Percentiles rank a stretch among this genome's conserved stretches.
Conservation (phyloP, 371 early-diverging fungal genomes). For the Actinomortierella ambigua region DNA sequence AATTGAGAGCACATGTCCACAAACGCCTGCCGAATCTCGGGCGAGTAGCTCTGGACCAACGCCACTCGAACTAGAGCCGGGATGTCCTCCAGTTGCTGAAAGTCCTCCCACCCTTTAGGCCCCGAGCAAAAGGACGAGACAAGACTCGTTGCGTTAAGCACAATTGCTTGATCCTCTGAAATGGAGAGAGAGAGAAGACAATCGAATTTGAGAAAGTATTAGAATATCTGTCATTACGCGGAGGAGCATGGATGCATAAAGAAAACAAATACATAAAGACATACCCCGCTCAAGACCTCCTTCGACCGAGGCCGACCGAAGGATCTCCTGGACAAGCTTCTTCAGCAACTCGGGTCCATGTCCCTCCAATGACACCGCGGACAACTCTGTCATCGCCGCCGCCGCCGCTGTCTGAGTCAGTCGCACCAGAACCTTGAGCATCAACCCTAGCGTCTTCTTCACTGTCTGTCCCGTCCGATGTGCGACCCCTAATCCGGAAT, state of each 20-base stretch:
- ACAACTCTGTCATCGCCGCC: slow-evolving; percentile 5
- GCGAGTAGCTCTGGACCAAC: slow-evolving; percentile 47
- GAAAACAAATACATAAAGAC: neutral
- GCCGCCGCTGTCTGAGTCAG: slow-evolving; percentile 20
- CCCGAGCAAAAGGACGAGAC: slow-evolving; percentile 40
- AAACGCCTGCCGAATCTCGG: slow-evolving; percentile 45
- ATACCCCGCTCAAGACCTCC: slow-evolving; percentile 6
- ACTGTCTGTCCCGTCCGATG: slow-evolving; percentile 16
- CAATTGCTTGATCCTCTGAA: slow-evolving; percentile 40
- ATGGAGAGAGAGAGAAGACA: neutral
- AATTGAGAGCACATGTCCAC: slow-evolving; percentile 44
- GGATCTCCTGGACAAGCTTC: slow-evolving; percentile 36
- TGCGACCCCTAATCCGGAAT: slow-evolving; percentile 31
- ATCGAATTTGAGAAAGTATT: no score
- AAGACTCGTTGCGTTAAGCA: slow-evolving; percentile 41
- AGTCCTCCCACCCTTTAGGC: slow-evolving; percentile 34
- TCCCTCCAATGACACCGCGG: neutral
- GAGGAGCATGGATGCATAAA: neutral
- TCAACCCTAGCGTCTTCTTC: slow-evolving; percentile 30
- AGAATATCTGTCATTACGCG: no score
- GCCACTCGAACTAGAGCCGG: slow-evolving; percentile 43
- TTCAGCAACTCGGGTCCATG: slow-evolving; percentile 29
- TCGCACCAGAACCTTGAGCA: slow-evolving; percentile 41
- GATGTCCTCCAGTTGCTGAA: slow-evolving; percentile 34
- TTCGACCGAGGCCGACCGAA: slow-evolving; percentile 30